Evolutionary conservation across 495 filamentous ascomycete species (phyloP).

Genomic region (Xylaria bambusicola): DNA sequence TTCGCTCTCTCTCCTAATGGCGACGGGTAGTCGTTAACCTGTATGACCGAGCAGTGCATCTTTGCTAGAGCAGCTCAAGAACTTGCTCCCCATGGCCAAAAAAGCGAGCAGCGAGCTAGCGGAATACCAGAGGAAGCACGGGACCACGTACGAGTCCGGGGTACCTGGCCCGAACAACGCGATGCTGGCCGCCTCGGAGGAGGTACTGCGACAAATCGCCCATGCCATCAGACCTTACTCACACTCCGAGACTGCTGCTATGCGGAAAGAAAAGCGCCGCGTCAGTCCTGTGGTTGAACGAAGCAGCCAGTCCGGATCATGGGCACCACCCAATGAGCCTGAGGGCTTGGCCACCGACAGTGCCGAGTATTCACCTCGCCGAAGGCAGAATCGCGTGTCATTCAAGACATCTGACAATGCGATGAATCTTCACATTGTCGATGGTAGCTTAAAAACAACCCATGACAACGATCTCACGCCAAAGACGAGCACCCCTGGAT

Average conservation of each 20-base stretch:
- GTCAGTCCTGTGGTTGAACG: background rate
- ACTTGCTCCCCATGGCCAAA: constrained; percentile 1
- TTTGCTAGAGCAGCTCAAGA: constrained; percentile 2
- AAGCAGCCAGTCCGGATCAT: background rate
- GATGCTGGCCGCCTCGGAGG: background rate
- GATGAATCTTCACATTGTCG: background rate
- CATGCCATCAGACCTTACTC: background rate
- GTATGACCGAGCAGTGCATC: background rate
- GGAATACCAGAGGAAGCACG: background rate
- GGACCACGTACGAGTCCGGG: background rate
- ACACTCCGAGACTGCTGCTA: background rate
- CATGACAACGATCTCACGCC: background rate
- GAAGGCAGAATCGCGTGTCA: background rate
- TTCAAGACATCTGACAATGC: background rate
- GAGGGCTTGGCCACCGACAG: background rate
- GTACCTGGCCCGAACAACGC: constrained; percentile 1
- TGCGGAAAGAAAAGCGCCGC: background rate
- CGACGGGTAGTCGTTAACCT: background rate
- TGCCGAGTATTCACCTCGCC: background rate
- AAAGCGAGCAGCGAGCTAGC: background rate
- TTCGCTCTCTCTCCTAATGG: background rate
- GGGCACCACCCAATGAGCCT: background rate
- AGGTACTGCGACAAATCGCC: background rate
- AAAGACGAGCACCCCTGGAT: background rate
- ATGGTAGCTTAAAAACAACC: background rate